Base-by-base conservation (phyloP, 2,329 filamentous ascomycete genomes). In the Apiospora marii region DNA sequence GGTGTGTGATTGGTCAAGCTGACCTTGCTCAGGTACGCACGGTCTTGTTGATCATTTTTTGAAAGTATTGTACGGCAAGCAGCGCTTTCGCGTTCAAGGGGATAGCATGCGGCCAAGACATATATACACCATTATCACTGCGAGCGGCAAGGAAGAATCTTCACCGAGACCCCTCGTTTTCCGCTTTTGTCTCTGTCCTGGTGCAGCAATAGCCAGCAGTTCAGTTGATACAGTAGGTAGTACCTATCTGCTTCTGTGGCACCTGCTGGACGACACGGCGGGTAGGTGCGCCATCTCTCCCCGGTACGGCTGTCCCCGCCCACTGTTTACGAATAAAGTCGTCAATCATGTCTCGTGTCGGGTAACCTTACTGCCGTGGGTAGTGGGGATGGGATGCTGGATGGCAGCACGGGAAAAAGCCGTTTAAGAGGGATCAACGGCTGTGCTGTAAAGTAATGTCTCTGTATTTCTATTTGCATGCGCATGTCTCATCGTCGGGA, bases 351-450 rank as follows among this genome's bases (percentile, higher is more conserved):
- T 61, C 53, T 61, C 53, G 53, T 37, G 30, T 61, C 53, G 53
- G 51, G 5, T 19, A 24, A 19, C 12, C 51, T 16, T 58, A 58
- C 27, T 58, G 51, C 51, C 51, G 51, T 24, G 14, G 19, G 27
- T 16, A 10, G 53, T 61, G 53, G 53, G 53, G 46, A 49, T n/a
- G 22, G 16, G 49, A n/a, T 51, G 3, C 30, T 10, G n/a, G 43
- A 44, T 44, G 6, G 10, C 46, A 49, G 46, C n/a, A 49, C 22
- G n/a, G n/a, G 46, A 34, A 37, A 37, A 34, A 37, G 53, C 53
- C 30, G 53, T 61, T 61, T 34, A 10, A 61, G 53, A 61, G 53
- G 53, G 53, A 61, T 61, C 53, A 61, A 61, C 30, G 30, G 27
- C 27, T 19, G 53, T 58, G 14, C 27, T 19, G 51, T 6, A 14